Conservation (phyloP, 2,329 filamentous ascomycete genomes). For the Apiospora kogelbergensis region DNA sequence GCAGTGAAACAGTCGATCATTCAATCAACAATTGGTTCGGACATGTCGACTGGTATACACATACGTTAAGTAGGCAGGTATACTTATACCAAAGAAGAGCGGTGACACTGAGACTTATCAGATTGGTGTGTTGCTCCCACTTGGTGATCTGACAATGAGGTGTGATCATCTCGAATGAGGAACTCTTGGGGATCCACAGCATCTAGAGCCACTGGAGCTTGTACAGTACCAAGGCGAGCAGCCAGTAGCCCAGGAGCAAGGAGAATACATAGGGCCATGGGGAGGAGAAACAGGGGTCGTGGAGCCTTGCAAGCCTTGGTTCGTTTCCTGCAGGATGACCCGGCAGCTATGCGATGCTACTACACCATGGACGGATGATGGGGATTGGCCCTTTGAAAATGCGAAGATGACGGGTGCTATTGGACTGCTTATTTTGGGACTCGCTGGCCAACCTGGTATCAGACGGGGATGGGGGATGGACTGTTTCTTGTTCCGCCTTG, state of each 20-base stretch:
- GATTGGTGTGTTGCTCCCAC: not conserved
- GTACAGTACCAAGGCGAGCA: not conserved
- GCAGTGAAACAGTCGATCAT: constrained; percentile 1
- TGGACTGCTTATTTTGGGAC: not conserved
- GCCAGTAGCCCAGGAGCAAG: not conserved
- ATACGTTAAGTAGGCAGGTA: not conserved
- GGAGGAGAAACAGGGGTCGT: not conserved
- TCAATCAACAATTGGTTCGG: not conserved
- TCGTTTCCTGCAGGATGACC: constrained; percentile 8
- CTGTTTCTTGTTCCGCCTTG: constrained; percentile 1
- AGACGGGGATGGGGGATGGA: not conserved
- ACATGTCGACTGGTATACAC: not conserved
- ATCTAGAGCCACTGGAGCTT: not conserved
- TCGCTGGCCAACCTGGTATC: not conserved
- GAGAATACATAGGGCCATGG: too few species aligned
- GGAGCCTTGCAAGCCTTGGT: not conserved
- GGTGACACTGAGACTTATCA: constrained; percentile 2
- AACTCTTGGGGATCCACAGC: not conserved
- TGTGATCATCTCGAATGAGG: constrained; percentile 5
- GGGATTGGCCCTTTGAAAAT: not conserved
- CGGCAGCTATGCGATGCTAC: constrained; percentile 2
- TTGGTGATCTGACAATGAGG: constrained; percentile 2
- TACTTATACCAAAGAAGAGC: not conserved
- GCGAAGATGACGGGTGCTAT: not conserved
- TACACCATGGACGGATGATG: not conserved